Percentiles rank a stretch among this genome's conserved stretches.
Evolutionary conservation across 768 basidiomycete species (phyloP).

Genomic region (Mycena epipterygia): DNA sequence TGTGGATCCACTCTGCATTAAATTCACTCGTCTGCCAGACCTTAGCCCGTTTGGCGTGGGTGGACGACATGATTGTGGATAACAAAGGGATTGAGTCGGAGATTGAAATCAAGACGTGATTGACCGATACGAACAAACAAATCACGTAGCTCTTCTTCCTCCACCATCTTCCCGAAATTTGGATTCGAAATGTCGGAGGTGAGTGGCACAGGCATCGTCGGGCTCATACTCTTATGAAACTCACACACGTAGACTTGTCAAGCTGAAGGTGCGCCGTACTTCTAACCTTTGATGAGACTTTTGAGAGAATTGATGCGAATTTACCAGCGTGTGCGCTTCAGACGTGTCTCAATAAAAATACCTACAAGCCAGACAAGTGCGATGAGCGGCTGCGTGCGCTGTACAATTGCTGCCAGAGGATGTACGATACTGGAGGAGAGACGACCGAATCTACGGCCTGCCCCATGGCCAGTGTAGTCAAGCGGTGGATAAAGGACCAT

Average conservation of each 20-base stretch:
- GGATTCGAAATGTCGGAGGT: background rate
- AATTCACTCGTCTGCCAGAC: slow-evolving; percentile 8
- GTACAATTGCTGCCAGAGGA: slow-evolving; percentile 71
- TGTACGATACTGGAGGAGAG: slow-evolving; percentile 60
- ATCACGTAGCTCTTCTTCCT: background rate
- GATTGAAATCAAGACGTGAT: background rate
- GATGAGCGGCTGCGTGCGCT: slow-evolving; percentile 63
- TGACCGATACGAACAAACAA: background rate
- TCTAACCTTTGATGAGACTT: background rate
- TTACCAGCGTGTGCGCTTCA: slow-evolving; percentile 74
- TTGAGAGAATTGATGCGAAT: background rate
- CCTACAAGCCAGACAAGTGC: slow-evolving; percentile 76
- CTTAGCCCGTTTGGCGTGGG: slow-evolving; percentile 2
- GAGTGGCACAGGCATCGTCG: background rate
- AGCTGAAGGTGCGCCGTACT: slow-evolving; percentile 40
- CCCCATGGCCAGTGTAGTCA: slow-evolving; percentile 65
- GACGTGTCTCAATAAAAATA: slow-evolving; percentile 72
- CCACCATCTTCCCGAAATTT: background rate
- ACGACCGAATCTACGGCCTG: slow-evolving; percentile 62
- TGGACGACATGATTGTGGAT: slow-evolving; percentile 4
- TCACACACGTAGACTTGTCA: slow-evolving; percentile 36
- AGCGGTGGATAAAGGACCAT: slow-evolving; percentile 72
- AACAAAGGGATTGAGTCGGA: no score
- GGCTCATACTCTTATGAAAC: background rate
- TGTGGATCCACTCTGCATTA: slow-evolving; percentile 16